Base-by-base conservation (phyloP, 1,284 basidiomycete genomes). In the Apiotrichum sp. region DNA sequence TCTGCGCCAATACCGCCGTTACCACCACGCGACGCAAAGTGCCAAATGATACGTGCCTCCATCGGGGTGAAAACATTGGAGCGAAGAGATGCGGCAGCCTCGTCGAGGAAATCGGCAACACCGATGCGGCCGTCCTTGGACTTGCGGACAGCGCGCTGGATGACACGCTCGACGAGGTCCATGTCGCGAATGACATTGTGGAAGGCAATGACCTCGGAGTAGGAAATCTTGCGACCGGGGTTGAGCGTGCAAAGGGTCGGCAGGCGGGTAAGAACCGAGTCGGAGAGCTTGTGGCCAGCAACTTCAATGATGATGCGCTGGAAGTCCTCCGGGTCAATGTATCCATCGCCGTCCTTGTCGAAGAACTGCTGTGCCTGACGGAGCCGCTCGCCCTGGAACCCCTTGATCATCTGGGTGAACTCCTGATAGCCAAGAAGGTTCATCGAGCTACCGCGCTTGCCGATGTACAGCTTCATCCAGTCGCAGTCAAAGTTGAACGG, bases 401-500 rank as follows among this genome's bases (percentile, higher is more conserved):
- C 93, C 77, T 95, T 96, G 90, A 97, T 95, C 61, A 97, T 79
- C 78, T 78, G 77, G 38, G 91, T 95, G 77, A 96, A 96, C 77
- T 96, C 92, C 72, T 88, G 87, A 78, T 92, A 97, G 76, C 90
- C 92, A 53, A 97, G 81, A 57, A 95, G 89, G 73, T 93, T 91
- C 45, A 85, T 79, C 52, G 87, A 8, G 7, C 36, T 89, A 63
- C 89, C 88, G 77, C 86, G 86, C 79, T 89, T 89, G 59, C 93
- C 93, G 45, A 96, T 81, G 77, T 95, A 93, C 64, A 97, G 77
- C 77, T 91, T 93, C 63, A 95, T 84, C 93, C 93, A 97, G 71
- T 92, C 88, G 69, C 88, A 88, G 73, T 95, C 88, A 76, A 95
- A 96, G 77, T 96, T 84, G 76, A 97, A 97, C 45, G 93, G 93